Conservation (phyloP, 495 filamentous ascomycete species). For the Talaromyces borbonicus region DNA sequence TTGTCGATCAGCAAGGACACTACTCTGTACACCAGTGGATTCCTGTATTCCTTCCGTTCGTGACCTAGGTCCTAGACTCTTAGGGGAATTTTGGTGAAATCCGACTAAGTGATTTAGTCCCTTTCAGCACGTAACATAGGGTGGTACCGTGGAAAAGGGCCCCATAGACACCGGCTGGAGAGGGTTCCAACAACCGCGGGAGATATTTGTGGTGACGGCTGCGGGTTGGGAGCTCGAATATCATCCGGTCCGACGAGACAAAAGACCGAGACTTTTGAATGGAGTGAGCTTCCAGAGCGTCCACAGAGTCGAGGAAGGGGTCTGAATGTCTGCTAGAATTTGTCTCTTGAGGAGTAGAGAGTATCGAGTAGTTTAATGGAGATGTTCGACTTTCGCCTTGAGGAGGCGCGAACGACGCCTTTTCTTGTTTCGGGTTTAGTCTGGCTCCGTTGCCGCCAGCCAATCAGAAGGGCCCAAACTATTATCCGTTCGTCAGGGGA, state of each 20-base stretch:
- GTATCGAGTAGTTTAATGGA: no score
- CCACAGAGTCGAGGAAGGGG: not conserved
- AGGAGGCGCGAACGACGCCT: not conserved
- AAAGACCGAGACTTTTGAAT: not conserved
- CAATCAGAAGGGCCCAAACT: not conserved
- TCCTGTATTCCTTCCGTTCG: not conserved
- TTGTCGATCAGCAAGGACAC: not conserved
- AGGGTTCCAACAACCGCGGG: no score
- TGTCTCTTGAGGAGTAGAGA: no score
- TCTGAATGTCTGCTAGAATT: no score
- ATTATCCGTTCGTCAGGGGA: not conserved
- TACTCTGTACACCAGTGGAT: no score
- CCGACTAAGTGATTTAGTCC: not conserved
- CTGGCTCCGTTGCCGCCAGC: not conserved
- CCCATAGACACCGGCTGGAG: conserved; percentile 5
- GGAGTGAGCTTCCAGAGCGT: not conserved
- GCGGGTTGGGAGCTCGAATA: no score
- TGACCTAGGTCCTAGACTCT: not conserved
- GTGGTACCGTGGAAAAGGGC: no score
- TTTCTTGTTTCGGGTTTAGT: not conserved
- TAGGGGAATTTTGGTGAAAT: no score
- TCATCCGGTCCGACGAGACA: not conserved
- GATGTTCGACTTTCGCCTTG: not conserved
- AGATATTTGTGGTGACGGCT: no score
- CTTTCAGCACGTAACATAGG: conserved; percentile 1